Evolutionary conservation across 305 asterid species (phyloP), one percentile per base, ranked within the genome.

Genomic region (Plantago lanceolata): DNA sequence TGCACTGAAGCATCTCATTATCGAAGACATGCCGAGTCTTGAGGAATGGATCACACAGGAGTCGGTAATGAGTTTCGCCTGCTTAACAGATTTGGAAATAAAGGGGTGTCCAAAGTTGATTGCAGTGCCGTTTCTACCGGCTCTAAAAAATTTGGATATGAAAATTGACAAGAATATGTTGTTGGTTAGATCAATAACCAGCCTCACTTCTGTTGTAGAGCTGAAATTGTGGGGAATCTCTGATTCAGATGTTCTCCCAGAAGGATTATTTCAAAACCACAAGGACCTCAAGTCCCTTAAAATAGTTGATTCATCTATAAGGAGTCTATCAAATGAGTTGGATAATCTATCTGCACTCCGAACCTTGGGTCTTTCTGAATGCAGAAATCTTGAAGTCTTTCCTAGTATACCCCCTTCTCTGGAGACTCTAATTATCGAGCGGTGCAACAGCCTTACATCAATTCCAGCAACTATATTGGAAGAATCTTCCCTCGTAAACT

Each of bases 251-350:
- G 59, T 31, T 31, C 58, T 62, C 12, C 75, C 67, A 50, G 64
- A 9, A 31, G 79, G 74, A 17, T 52, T 68, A 6, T 57, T 68
- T 49, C 68, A 54, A 24, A 64, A 73, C 43, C 58, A 68, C 59
- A 18, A 13, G 56, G 58, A 26, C 13, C 63, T 55, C 14, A 5
- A 54, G 43, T 7, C 14, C 9, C 16, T 65, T 9, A 0, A 44
- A 7, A 55, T 65, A 45, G 3, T 6, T 55, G 0, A 1, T 24
- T 56, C 37, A 5, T 13, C 37, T 19, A 47, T 68, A 57, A 63
- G 40, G 48, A 59, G 28, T 63, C 64, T 58, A 26, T 64, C 33
- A 51, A 51, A 48, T 48, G 19, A 48, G 75, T 55, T 74, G 68
- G 62, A 67, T 62, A 53, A 48, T 59, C 56, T 48, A 44, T 71